Evolutionary conservation across 179 eudicot genomes (phyloP), one percentile per base, ranked within the genome.

Genomic region (Beta corolliflora): DNA sequence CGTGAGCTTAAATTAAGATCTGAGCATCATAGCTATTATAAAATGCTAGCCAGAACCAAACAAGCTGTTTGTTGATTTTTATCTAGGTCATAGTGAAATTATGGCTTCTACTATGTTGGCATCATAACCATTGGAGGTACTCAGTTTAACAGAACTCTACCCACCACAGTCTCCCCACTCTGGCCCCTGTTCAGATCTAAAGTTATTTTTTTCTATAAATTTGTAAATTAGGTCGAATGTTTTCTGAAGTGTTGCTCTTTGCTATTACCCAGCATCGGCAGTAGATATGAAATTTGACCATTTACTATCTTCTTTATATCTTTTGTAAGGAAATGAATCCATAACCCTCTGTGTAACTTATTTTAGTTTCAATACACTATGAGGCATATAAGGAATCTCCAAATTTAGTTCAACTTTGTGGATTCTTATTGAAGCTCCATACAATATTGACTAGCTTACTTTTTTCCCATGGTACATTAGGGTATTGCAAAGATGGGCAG

Each of bases 401-500:
- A 31, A 12, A 45, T 56, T 56, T 56, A 44, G 55, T 76, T 36
- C 10, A 25, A 75, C 11, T 13, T 69, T 19, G 66, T 69, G 65
- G 41, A 69, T 60, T 69, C 56, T 19, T 73, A 55, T 59, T 70
- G 64, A 75, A 48, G 52, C 56, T 79, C 53, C 18, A n/a, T 11
- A 44, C 25, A 16, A 63, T 67, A 46, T 72, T 84, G 25, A 81
- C 61, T 46, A 21, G 8, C 54, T 53, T 63, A 63, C 59, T 78
- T 78, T 31, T 66, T 36, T 50, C 75, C 14, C 41, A 3, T 75
- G 67, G 77, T 85, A 36, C 19, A 71, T 78, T 85, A 95, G 99
- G 92, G 99, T 95, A 77, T 83, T 95, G 92, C 95, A 87, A 83
- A 89, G 99, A 84, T 95, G 99, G 99, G 99, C 97, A 5, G 94